These are phyloP conservation scores for Candida germanica DNA, from an alignment of 805 yeast genomes.

Conservation along the genomic window DNA sequence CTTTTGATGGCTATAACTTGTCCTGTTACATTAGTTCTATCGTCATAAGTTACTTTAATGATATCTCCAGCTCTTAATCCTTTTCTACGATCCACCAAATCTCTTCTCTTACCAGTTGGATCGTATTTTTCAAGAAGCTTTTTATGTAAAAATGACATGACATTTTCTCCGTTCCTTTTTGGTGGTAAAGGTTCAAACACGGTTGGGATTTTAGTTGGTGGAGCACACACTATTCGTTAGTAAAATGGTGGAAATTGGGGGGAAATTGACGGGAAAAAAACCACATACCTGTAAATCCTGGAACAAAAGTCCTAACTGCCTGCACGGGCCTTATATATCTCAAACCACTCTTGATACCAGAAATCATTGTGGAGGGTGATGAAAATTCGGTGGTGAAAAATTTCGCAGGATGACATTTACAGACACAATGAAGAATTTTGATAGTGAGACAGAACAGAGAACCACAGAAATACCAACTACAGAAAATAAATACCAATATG, in stretches of 20 bases:
- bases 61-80: slow-evolving; percentile 77
- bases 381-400: not conserved
- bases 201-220: slow-evolving; percentile 17
- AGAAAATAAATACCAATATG: not conserved
- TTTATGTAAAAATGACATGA: slow-evolving; percentile 44
- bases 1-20: slow-evolving; percentile 75
- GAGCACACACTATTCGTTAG: too few relatives aligned
- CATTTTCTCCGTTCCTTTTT: slow-evolving; percentile 45
- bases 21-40: slow-evolving; percentile 71
- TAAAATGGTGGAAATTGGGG: not conserved
- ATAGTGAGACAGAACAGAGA: too few relatives aligned
- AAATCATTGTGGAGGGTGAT: slow-evolving; percentile 1
- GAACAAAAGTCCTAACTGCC: slow-evolving; percentile 17
- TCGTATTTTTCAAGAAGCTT: slow-evolving; percentile 62
- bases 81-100: slow-evolving; percentile 25
- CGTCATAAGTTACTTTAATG: slow-evolving; percentile 67
- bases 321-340: slow-evolving; percentile 4
- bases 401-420: slow-evolving; percentile 4
- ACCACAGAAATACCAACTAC: not conserved
- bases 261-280: not conserved
- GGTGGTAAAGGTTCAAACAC: slow-evolving; percentile 52
- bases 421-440: too few relatives aligned
- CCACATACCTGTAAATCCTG: slow-evolving; percentile 13
- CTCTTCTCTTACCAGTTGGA: slow-evolving; percentile 52
- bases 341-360: slow-evolving; percentile 1